Conservation (phyloP, 768 basidiomycete species). For the Hydnomerulius pinastri region DNA sequence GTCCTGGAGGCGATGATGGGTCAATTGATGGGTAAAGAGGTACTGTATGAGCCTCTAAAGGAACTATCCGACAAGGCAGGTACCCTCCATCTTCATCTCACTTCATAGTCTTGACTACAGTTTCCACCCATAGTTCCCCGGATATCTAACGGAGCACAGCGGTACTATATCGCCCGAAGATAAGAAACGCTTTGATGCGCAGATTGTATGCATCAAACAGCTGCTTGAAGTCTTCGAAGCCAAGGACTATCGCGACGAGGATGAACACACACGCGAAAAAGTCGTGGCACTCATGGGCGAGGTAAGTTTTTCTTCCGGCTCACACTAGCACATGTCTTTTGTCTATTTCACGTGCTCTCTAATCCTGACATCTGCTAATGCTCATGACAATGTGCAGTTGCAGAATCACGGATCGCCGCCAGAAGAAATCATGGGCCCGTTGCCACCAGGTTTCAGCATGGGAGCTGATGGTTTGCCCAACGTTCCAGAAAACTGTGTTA, state of each 20-base stretch:
- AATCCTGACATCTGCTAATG: not conserved
- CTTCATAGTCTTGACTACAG: not conserved
- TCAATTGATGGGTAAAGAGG: constrained; percentile 32
- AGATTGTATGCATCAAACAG: constrained; percentile 54
- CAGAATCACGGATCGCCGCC: constrained; percentile 80
- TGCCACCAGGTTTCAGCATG: constrained; percentile 69
- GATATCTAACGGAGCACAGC: constrained; percentile 63
- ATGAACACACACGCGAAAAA: constrained; percentile 44
- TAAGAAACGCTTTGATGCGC: constrained; percentile 61
- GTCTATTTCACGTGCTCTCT: not conserved
- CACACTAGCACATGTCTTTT: not conserved
- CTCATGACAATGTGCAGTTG: constrained; percentile 50
- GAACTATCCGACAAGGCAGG: constrained; percentile 51
- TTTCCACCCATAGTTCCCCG: constrained; percentile 62
- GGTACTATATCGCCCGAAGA: constrained; percentile 58
- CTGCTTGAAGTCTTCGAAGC: constrained; percentile 71
- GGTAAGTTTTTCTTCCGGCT: constrained; percentile 39
- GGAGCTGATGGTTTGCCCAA: constrained; percentile 57
- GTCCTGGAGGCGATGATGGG: constrained; percentile 71
- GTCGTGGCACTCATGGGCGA: constrained; percentile 76
- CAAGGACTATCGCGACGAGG: constrained; percentile 56
- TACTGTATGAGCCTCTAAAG: constrained; percentile 84
- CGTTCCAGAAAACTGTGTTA: constrained; percentile 34
- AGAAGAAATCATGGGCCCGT: constrained; percentile 77
- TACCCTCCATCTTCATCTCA: not conserved